Evolutionary conservation across 768 basidiomycete species (phyloP).

Genomic region (Lactarius vividus): DNA sequence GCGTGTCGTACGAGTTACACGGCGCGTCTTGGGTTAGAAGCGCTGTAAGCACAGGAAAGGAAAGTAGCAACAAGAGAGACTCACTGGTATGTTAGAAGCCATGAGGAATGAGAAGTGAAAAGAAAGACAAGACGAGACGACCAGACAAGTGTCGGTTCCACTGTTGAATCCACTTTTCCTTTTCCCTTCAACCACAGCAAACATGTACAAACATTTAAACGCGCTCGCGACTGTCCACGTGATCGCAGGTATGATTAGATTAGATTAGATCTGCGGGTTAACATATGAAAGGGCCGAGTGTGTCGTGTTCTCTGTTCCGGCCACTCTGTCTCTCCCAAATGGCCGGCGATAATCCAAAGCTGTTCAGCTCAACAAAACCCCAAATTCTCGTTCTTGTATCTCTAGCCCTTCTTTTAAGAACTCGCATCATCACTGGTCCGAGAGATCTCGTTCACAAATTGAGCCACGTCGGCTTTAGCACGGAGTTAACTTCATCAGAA

Average conservation of each 20-base stretch:
- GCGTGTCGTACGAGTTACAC: constrained; percentile 57
- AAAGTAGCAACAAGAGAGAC: too few relatives aligned
- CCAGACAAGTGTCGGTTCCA: neutral
- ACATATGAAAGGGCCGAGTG: neutral
- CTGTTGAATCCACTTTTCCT: constrained; percentile 2
- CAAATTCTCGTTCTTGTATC: constrained; percentile 17
- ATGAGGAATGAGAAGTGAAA: constrained; percentile 27
- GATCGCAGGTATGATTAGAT: constrained; percentile 17
- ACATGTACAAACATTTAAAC: constrained; percentile 36
- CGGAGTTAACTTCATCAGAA: constrained; percentile 36
- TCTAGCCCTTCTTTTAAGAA: constrained; percentile 13
- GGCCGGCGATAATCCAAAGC: constrained; percentile 1
- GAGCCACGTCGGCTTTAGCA: neutral
- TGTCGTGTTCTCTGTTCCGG: neutral
- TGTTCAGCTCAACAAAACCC: neutral
- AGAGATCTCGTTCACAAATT: constrained; percentile 19
- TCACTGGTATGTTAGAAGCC: constrained; percentile 48
- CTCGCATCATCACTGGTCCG: constrained; percentile 24
- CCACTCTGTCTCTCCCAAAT: neutral
- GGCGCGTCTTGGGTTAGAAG: constrained; percentile 50
- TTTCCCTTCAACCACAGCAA: constrained; percentile 38
- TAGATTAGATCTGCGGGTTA: neutral
- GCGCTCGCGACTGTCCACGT: constrained; percentile 41
- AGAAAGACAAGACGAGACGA: constrained; percentile 14
- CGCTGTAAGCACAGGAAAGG: neutral